phyloP scores from a whole-genome alignment of 108 stramenopile species.

The Pseudonitzschia delicatissima region DNA sequence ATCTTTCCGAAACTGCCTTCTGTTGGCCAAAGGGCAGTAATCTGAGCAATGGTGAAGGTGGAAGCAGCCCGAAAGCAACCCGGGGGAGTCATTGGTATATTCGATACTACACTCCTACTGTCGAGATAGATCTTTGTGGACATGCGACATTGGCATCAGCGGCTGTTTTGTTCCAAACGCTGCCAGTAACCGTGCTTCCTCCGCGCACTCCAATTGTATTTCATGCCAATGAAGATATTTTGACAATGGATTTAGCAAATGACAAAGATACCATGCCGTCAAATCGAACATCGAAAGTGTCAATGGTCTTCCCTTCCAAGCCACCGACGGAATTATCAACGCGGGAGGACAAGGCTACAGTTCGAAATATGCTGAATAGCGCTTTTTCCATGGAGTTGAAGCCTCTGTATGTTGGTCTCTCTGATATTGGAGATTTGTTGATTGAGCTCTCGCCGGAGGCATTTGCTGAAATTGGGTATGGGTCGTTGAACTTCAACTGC shows the following conservation, averaged over 20 bases:
- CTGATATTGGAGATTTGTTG: slow-evolving; percentile 71
- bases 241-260: slow-evolving; percentile 25
- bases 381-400: slow-evolving; percentile 46
- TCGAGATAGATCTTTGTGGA: slow-evolving; percentile 92
- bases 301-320: slow-evolving; percentile 54
- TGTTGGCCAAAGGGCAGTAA: slow-evolving; percentile 38
- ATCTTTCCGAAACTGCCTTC: slow-evolving; percentile 94
- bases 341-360: slow-evolving; percentile 30
- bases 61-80: slow-evolving; percentile 2
- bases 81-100: slow-evolving; percentile 51
- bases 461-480: slow-evolving; percentile 49
- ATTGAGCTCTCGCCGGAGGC: slow-evolving; percentile 66
- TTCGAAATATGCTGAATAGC: slow-evolving; percentile 56
- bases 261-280: neutral
- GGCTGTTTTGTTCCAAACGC: slow-evolving; percentile 43
- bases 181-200: slow-evolving; percentile 7
- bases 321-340: slow-evolving; percentile 27
- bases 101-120: slow-evolving; percentile 67
- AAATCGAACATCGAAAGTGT: slow-evolving; percentile 17
- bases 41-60: neutral
- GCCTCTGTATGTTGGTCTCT: slow-evolving; percentile 59
- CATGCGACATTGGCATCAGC: slow-evolving; percentile 86
- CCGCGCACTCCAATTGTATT: slow-evolving; percentile 36
- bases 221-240: slow-evolving; percentile 51
- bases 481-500: slow-evolving; percentile 52